Evolutionary conservation across 2,329 filamentous ascomycete genomes (phyloP), one percentile per base, ranked within the genome.

Genomic region (Pseudogymnoascus sp.): DNA sequence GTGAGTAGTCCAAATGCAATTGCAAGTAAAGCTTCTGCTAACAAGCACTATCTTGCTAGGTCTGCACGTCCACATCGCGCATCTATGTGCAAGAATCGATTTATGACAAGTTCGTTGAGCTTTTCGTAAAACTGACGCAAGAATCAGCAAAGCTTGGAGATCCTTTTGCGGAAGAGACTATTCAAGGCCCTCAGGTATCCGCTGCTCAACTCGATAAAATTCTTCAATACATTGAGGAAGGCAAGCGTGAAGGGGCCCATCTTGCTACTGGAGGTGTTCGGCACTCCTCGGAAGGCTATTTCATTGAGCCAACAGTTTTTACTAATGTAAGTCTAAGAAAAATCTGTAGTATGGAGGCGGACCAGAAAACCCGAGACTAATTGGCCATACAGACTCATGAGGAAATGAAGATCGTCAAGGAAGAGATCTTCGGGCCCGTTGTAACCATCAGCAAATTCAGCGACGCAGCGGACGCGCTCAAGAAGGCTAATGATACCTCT

Each of bases 401-500:
- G 66, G 80, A 87, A 74, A 88, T 88, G 84, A 86, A 84, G 78
- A 88, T 89, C 70, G 80, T 85, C 70, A 82, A 86, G 74, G 85
- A 89, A 74, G 86, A 89, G 75, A 87, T 89, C 74, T 89, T 89
- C 74, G 86, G 86, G 63, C 86, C 86, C 56, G 86, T 89, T 63
- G 86, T 84, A 77, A 78, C 82, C 66, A 83, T 89, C 72, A 79
- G 81, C 75, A 88, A 87, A 75, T 89, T 89, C 79, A 84, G 84
- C 77, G 82, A 78, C 71, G 82, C 86, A 75, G 85, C 83, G 42
- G 86, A 89, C 59, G 84, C 80, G 66, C 83, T 89, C 37, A 70
- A 73, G 28, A 74, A 75, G 16, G 81, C 81, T 10, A 84, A 83
- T 68, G 77, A 82, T 67, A 84, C 82, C 67, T 84, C 75, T 65